These are phyloP conservation scores for Adenanthera pavonina DNA, from an alignment of 306 rosid genomes.

Conservation along the genomic window DNA sequence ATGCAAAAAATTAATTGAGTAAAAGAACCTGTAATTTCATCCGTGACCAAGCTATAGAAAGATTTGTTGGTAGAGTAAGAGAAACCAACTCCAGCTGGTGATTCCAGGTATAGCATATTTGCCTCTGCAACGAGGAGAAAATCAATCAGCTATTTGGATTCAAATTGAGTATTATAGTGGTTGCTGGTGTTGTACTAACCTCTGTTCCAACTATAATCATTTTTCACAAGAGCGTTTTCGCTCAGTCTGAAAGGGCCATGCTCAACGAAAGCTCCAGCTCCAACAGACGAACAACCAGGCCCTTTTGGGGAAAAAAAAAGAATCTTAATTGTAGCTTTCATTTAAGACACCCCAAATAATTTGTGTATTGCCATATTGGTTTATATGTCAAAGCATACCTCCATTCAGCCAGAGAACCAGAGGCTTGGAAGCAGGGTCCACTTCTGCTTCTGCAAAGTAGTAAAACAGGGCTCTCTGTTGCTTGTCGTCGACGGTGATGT, in stretches of 20 bases:
- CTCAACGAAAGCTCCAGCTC: conserved; percentile 75
- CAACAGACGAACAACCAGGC: conserved; percentile 86
- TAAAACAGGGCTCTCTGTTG: conserved; percentile 76
- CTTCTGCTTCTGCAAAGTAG: conserved; percentile 80
- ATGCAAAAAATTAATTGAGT: not conserved
- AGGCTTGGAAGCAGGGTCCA: conserved; percentile 80
- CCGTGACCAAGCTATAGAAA: conserved; percentile 52
- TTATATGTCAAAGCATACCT: conserved; percentile 43
- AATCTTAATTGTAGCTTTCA: conserved; percentile 21
- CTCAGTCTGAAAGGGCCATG: conserved; percentile 80
- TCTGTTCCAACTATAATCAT: conserved; percentile 71
- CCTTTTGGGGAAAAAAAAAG: conserved; percentile 43
- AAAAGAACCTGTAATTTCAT: conserved; percentile 64
- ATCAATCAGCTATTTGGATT: not conserved
- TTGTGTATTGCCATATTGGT: not conserved
- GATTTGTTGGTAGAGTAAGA: conserved; percentile 67
- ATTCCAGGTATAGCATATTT: conserved; percentile 69
- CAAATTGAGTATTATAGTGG: not conserved
- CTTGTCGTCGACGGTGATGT: conserved; percentile 64
- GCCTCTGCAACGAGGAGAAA: conserved; percentile 52
- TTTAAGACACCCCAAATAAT: not conserved
- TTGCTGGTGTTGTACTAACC: conserved; percentile 41
- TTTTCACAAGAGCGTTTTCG: conserved; percentile 52
- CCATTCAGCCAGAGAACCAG: conserved; percentile 89
- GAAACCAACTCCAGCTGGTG: conserved; percentile 90